Conservation (phyloP, 306 rosid genomes). For the Fagus crenata region DNA sequence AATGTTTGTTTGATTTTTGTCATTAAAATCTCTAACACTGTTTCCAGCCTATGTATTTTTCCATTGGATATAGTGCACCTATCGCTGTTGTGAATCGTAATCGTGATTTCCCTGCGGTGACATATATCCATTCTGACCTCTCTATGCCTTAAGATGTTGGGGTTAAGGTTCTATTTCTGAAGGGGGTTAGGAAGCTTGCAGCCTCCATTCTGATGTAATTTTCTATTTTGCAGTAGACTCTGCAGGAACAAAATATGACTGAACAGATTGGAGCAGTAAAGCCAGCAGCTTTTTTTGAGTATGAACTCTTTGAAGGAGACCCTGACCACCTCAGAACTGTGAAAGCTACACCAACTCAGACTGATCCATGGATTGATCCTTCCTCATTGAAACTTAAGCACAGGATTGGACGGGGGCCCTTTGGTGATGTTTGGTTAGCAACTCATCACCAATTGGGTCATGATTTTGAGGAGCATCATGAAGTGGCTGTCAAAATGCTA, state of each 20-base stretch:
- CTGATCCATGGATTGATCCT: conserved; percentile 77
- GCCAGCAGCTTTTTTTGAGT: conserved; percentile 55
- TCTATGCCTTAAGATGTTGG: neutral
- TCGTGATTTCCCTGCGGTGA: neutral
- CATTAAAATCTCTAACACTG: neutral
- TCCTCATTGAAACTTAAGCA: conserved; percentile 77
- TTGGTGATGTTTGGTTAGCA: conserved; percentile 95
- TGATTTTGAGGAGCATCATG: conserved; percentile 76
- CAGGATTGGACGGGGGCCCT: conserved; percentile 82
- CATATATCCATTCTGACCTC: neutral
- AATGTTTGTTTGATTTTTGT: neutral
- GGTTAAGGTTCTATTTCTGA: neutral
- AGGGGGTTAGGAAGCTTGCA: neutral
- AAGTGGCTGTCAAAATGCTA: conserved; percentile 90
- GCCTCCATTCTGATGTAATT: neutral
- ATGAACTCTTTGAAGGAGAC: conserved; percentile 64
- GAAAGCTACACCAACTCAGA: conserved; percentile 35
- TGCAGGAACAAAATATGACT: conserved; percentile 43
- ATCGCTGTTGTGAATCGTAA: neutral
- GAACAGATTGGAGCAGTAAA: conserved; percentile 45
- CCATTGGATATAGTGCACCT: neutral
- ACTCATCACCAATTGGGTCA: conserved; percentile 82
- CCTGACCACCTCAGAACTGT: conserved; percentile 53
- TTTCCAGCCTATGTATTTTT: neutral
- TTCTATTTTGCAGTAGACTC: neutral